These are phyloP conservation scores for Setaria italica DNA, from an alignment of 202 grass and related monocot species.

Conservation along the genomic window DNA sequence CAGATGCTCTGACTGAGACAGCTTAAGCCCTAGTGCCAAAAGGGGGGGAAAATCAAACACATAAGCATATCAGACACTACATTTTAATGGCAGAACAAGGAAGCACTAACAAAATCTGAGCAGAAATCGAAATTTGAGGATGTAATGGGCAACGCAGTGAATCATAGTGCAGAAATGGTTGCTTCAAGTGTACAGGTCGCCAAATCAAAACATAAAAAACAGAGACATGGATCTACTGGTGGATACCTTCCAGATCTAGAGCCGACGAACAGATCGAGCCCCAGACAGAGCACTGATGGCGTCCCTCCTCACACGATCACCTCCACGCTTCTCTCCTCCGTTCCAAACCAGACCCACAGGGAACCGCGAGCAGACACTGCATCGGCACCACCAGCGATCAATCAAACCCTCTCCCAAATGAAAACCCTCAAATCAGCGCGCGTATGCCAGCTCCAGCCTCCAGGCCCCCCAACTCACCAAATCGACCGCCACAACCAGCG, in stretches of 20 bases:
- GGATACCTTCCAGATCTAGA: conserved; percentile 58
- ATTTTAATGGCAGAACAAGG: not conserved
- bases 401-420: not conserved
- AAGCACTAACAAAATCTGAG: not conserved
- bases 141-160: conserved; percentile 9
- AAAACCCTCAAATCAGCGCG: conserved; percentile 11
- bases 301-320: not conserved
- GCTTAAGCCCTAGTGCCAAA: conserved; percentile 33
- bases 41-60: conserved; percentile 14
- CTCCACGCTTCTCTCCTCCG: not conserved
- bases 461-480: conserved; percentile 29
- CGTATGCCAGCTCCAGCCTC: no score
- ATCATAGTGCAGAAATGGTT: not conserved
- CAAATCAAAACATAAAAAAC: not conserved
- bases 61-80: conserved; percentile 36
- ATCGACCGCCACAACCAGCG: not conserved
- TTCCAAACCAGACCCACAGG: conserved; percentile 16
- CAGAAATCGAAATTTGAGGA: not conserved
- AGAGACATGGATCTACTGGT: not conserved
- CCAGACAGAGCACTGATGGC: not conserved
- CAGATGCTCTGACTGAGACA: not conserved
- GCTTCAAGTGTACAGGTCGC: not conserved
- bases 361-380: conserved; percentile 33
- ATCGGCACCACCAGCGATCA: conserved; percentile 23
- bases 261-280: conserved; percentile 19